A percentile compares a stretch with the other conserved stretches of the same genome.
Evolutionary conservation across 2,329 filamentous ascomycete species (phyloP).

Genomic region (Akanthomyces uredinophilus): DNA sequence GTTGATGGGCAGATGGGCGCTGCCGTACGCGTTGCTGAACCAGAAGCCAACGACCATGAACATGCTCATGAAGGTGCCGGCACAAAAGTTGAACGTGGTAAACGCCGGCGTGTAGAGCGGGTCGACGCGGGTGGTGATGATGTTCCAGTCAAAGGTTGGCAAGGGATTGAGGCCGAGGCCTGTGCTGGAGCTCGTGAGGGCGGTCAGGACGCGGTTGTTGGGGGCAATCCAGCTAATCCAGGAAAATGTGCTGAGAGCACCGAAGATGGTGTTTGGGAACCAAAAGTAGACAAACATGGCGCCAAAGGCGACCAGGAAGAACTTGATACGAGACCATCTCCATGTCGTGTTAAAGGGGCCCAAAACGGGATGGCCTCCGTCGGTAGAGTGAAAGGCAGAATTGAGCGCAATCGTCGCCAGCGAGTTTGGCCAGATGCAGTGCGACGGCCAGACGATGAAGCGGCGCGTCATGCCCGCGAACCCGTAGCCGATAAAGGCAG

Average conservation of each 20-base stretch:
- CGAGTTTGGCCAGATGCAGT: slow-evolving; percentile 31
- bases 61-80: slow-evolving; percentile 26
- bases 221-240: slow-evolving; percentile 52
- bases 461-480: slow-evolving; percentile 45
- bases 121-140: slow-evolving; percentile 27
- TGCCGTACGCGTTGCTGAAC: slow-evolving; percentile 31
- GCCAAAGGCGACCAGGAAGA: slow-evolving; percentile 40
- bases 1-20: slow-evolving; percentile 36
- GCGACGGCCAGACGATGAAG: slow-evolving; percentile 48
- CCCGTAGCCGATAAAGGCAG: slow-evolving; percentile 52
- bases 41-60: slow-evolving; percentile 28
- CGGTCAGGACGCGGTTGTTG: slow-evolving; percentile 31
- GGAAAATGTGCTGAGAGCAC: slow-evolving; percentile 41
- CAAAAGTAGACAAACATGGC: slow-evolving; percentile 51
- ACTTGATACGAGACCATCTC: slow-evolving; percentile 39
- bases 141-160: slow-evolving; percentile 41
- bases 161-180: slow-evolving; percentile 38
- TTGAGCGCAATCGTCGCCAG: slow-evolving; percentile 28
- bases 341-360: slow-evolving; percentile 34
- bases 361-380: slow-evolving; percentile 20
- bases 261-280: slow-evolving; percentile 49
- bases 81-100: slow-evolving; percentile 30
- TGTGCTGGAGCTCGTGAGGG: slow-evolving; percentile 31
- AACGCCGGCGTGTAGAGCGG: slow-evolving; percentile 36
- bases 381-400: slow-evolving; percentile 21